A percentile compares a stretch with the other conserved stretches of the same genome.
Conservation (phyloP, 495 filamentous ascomycete genomes). For the Neurospora sp. region DNA sequence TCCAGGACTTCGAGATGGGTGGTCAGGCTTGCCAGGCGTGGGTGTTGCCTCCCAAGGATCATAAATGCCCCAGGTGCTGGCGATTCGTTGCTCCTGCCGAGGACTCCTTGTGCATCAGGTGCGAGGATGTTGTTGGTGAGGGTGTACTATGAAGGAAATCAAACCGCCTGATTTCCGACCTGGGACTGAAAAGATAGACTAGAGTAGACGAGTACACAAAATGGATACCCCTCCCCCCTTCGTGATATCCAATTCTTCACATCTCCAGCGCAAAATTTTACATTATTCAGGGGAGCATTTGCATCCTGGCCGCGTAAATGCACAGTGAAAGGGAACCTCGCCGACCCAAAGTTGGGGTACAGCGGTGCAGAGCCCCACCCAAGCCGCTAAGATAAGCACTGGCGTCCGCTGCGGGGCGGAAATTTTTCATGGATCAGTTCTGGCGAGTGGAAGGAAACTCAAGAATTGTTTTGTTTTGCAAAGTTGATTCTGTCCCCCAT, state of each 20-base stretch:
- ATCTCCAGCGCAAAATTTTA: neutral
- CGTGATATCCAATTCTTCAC: neutral
- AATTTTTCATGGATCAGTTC: neutral
- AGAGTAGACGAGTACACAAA: neutral
- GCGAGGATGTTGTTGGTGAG: constrained; percentile 51
- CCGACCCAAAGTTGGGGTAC: neutral
- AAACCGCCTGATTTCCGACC: neutral
- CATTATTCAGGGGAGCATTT: neutral
- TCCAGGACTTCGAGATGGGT: constrained; percentile 42
- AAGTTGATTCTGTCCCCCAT: neutral
- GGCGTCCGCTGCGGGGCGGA: neutral
- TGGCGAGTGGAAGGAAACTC: neutral
- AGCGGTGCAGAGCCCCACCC: neutral
- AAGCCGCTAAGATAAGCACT: neutral
- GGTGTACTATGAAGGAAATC: constrained; percentile 3
- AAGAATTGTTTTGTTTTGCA: neutral
- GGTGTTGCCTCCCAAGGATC: constrained; percentile 54
- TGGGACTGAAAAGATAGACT: neutral
- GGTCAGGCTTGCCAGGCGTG: constrained; percentile 41
- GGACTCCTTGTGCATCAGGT: constrained; percentile 61
- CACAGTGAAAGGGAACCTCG: neutral
- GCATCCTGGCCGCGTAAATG: neutral
- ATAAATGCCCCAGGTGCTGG: constrained; percentile 86
- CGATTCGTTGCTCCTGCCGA: constrained; percentile 53
- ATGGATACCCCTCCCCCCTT: constrained; percentile 2